Conservation (phyloP, 2,329 filamentous ascomycete species). For the Aspergillus sp. region DNA sequence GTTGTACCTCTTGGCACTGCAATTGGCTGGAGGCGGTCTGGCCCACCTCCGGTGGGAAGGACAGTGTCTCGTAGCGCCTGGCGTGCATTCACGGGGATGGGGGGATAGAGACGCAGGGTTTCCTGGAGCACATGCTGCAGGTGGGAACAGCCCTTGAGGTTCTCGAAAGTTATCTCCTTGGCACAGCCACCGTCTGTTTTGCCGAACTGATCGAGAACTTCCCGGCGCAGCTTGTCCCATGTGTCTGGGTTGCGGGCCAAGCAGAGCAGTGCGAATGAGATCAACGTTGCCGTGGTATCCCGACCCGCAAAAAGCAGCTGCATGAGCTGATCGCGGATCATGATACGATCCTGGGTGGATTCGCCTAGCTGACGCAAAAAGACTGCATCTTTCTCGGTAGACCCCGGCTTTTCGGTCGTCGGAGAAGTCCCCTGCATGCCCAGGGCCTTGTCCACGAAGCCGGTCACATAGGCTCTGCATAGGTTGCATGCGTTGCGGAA, state of each 20-base stretch:
- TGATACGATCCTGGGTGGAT: conserved; percentile 32
- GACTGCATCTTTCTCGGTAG: conserved; percentile 21
- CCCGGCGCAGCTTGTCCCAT: conserved; percentile 22
- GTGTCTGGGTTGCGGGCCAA: conserved; percentile 29
- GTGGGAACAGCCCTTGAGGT: background rate
- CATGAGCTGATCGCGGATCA: conserved; percentile 36
- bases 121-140: background rate
- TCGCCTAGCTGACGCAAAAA: conserved; percentile 38
- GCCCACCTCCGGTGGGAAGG: conserved; percentile 46
- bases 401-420: background rate
- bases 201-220: conserved; percentile 5
- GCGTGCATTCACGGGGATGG: conserved; percentile 32
- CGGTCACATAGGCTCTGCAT: conserved; percentile 7
- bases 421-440: conserved; percentile 12
- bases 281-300: conserved; percentile 38
- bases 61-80: conserved; percentile 24
- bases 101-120: conserved; percentile 29
- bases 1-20: conserved; percentile 55
- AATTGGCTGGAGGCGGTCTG: conserved; percentile 49
- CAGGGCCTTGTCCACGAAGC: conserved; percentile 31
- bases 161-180: background rate
- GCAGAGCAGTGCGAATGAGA: conserved; percentile 36
- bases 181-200: background rate
- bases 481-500: conserved; percentile 24
- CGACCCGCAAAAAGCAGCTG: conserved; percentile 41